These are phyloP conservation scores for Trichoderma sp. DNA, from an alignment of 2,329 filamentous ascomycete genomes.

Conservation along the genomic window DNA sequence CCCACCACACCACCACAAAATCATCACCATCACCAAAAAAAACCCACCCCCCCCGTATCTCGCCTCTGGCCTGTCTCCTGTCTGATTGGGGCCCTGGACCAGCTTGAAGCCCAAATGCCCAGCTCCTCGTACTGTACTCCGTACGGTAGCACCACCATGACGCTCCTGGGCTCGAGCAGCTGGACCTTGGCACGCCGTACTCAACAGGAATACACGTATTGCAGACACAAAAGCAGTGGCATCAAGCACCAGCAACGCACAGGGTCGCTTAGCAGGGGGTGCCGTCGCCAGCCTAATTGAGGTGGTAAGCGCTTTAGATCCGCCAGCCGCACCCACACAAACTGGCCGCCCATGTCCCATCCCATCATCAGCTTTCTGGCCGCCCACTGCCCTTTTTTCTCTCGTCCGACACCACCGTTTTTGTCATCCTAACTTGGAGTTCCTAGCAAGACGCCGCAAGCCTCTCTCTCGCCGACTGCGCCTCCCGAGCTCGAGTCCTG, in stretches of 20 bases:
- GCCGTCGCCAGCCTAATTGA: conserved; percentile 14
- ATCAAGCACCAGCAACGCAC: neutral
- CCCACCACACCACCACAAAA: conserved; percentile 6
- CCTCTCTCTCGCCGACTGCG: conserved; percentile 14
- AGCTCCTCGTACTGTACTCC: too few relatives aligned
- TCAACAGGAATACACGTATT: conserved; percentile 1
- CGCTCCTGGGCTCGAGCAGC: neutral
- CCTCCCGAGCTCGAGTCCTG: conserved; percentile 2
- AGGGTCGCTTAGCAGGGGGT: conserved; percentile 15
- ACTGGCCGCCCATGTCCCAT: conserved; percentile 8
- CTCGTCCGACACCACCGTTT: conserved; percentile 15
- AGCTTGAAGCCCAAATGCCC: neutral
- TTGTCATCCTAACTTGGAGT: neutral
- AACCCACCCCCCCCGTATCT: neutral
- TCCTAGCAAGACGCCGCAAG: conserved; percentile 14
- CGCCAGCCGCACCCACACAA: conserved; percentile 16
- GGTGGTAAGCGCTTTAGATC: conserved; percentile 19
- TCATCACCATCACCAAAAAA: conserved; percentile 4
- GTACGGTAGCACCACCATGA: conserved; percentile 1
- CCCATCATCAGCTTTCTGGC: conserved; percentile 18
- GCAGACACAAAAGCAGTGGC: neutral
- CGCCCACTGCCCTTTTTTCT: conserved; percentile 13
- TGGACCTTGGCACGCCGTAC: neutral
- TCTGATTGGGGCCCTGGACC: conserved; percentile 1
- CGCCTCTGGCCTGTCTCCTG: neutral